Base-by-base conservation (phyloP, 192 early-diverging fungal species). In the Backusella luteola region DNA sequence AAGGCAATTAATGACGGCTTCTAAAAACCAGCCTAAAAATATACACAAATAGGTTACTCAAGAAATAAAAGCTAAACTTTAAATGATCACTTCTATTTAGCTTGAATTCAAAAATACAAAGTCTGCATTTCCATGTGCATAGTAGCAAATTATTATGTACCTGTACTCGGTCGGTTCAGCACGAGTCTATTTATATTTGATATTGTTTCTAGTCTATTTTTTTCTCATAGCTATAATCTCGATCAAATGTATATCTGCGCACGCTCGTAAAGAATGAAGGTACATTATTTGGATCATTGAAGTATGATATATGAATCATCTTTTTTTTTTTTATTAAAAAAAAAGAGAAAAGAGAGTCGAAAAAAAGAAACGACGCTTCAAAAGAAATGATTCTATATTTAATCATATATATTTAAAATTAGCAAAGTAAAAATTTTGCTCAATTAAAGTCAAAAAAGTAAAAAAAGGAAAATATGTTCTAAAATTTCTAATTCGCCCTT, bases 21-120 rank as follows among this genome's bases (percentile, higher is more conserved):
- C 26, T 14, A 63, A 63, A 59, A 63, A n/a, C 2, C 6, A 26
- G 12, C 26, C 56, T 63, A 63, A 63, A 63, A 63, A 63, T 63
- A 63, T 29, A 12, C 21, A 12, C 26, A 29, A 23, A 63, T 63
- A n/a, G 6, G 56, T 63, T 29, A 29, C 56, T 8, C 56, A 63
- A 56, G 9, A 63, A 63, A 63, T 63, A 63, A 63, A 49, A 63
- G 23, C 56, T 63, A 63, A 63, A 63, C 56, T 63, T 63, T 63
- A 26, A 59, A 59, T 49, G 5, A 59, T 59, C n/a, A 11, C 21
- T 63, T 63, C 29, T 63, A 29, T 21, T 59, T 59, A 49, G 46
- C 6, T 49, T n/a, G 42, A 44, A 44, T 44, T 44, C 42, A 44
- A 39, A 56, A 56, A 56, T 23, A 56, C 53, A 56, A 56, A 23